Conservation (phyloP, 148 eudicot genomes). For the Dysphania ambrosioides region DNA sequence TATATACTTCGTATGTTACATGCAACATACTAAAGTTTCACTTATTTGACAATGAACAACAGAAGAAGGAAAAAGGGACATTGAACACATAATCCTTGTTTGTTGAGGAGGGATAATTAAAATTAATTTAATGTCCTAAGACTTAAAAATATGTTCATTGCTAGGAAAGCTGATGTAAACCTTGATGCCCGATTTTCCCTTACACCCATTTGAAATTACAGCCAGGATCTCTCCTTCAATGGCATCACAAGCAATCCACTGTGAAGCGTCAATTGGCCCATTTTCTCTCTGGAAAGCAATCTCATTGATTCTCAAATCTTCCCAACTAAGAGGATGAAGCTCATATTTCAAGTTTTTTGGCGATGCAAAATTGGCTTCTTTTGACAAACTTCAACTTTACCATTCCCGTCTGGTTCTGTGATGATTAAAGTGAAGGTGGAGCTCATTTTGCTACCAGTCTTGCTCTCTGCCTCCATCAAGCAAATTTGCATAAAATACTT, state of each 20-base stretch:
- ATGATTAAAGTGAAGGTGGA: slow-evolving; percentile 21
- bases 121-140: too few relatives aligned
- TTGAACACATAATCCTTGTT: too few relatives aligned
- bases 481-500: slow-evolving; percentile 31
- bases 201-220: slow-evolving; percentile 19
- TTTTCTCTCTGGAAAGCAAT: slow-evolving; percentile 28
- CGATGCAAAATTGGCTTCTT: slow-evolving; percentile 12
- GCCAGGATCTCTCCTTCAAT: slow-evolving; percentile 37
- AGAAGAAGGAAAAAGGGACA: too few relatives aligned
- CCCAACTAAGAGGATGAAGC: slow-evolving; percentile 24
- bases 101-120: too few relatives aligned
- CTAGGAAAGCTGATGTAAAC: slow-evolving; percentile 22
- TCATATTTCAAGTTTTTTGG: slow-evolving; percentile 16
- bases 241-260: slow-evolving; percentile 37
- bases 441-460: slow-evolving; percentile 25
- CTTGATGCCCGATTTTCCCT: slow-evolving; percentile 19
- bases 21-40: too few relatives aligned
- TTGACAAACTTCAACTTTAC: slow-evolving; percentile 17
- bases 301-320: slow-evolving; percentile 31
- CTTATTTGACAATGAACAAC: too few relatives aligned
- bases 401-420: slow-evolving; percentile 22
- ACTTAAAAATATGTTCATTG: background rate
- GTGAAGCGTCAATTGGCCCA: slow-evolving; percentile 28
- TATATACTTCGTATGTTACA: too few relatives aligned
- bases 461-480: slow-evolving; percentile 34